Base-by-base conservation (phyloP, 495 filamentous ascomycete species). In the Penicillium turbatum region DNA sequence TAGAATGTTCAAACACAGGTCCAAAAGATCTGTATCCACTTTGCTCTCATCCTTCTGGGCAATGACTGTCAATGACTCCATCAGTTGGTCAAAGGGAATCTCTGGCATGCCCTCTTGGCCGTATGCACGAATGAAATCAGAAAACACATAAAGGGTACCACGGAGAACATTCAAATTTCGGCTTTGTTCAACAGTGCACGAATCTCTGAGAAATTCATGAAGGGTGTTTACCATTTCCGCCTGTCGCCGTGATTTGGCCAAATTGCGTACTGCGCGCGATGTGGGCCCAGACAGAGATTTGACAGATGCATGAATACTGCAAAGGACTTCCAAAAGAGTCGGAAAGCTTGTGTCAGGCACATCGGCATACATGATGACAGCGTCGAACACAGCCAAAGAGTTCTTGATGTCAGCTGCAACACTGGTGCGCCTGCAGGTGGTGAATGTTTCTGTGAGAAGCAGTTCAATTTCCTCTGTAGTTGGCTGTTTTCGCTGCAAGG, bases 211-310 rank as follows among this genome's bases (percentile, higher is more conserved):
- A 34, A 88, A 83, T 48, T 81, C 77, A 48, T 87, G 74, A 10
- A 92, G 67, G 16, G 83, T 78, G 48, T 79, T 74, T 26, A 89
- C 75, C 55, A 86, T 86, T 37, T 84, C 83, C 47, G 82, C 80
- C 29, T 88, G 87, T 55, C 89, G 82, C 56, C 90, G 87, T 4
- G 90, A 95, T 60, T 80, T 85, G 57, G 86, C 88, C 7, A 96
- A 72, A 63, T 87, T 91, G 62, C 80, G 79, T 32, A 93, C 79
- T 15, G 86, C 83, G 43, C 83, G 81, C 78, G 90, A 95, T 6
- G 89, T 84, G 19, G 82, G 81, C 32, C 87, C 84, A 47, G 83
- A 80, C 15, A 92, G 77, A 44, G 77, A 76, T 30, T 79, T 80
- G 16, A 95, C 81, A 16, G 89, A 82, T 44, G 86, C 84, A 65